Conservation (phyloP, 2,329 filamentous ascomycete species). For the Scytalidium lignicola region DNA sequence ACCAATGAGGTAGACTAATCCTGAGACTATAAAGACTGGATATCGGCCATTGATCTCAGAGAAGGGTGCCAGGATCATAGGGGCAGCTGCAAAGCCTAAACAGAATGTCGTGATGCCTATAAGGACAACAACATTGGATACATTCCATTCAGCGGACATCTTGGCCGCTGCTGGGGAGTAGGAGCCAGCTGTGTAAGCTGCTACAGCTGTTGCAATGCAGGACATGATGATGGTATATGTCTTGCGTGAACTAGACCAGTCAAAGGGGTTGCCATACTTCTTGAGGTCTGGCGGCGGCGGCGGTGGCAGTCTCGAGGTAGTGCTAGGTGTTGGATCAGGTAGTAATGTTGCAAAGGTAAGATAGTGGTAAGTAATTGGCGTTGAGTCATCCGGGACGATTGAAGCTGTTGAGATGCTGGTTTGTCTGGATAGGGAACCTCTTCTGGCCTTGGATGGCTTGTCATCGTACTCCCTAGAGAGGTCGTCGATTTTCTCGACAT, state of each 20-base stretch:
- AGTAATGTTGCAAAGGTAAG: constrained; percentile 25
- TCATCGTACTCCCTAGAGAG: neutral
- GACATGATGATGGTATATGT: constrained; percentile 65
- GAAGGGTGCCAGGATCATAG: constrained; percentile 84
- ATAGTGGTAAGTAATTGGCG: constrained; percentile 26
- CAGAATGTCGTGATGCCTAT: constrained; percentile 80
- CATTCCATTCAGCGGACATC: constrained; percentile 60
- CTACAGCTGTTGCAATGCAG: constrained; percentile 69
- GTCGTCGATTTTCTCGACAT: neutral
- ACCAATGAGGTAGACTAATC: constrained; percentile 64
- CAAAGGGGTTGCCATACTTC: constrained; percentile 64
- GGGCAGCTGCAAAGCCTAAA: constrained; percentile 71
- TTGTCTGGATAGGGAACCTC: neutral
- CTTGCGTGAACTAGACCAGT: constrained; percentile 68
- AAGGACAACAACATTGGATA: constrained; percentile 61
- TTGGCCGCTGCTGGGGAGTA: constrained; percentile 66
- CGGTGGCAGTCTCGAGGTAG: constrained; percentile 31
- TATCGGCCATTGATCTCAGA: constrained; percentile 84
- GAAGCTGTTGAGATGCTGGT: neutral
- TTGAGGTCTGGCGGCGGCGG: constrained; percentile 58
- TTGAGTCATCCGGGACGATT: neutral
- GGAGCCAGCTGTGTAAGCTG: constrained; percentile 76
- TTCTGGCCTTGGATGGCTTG: neutral
- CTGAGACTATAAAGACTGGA: constrained; percentile 73
- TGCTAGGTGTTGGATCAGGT: constrained; percentile 17